Base-by-base conservation (phyloP, 2,329 filamentous ascomycete species). In the Trichoderma sp. region DNA sequence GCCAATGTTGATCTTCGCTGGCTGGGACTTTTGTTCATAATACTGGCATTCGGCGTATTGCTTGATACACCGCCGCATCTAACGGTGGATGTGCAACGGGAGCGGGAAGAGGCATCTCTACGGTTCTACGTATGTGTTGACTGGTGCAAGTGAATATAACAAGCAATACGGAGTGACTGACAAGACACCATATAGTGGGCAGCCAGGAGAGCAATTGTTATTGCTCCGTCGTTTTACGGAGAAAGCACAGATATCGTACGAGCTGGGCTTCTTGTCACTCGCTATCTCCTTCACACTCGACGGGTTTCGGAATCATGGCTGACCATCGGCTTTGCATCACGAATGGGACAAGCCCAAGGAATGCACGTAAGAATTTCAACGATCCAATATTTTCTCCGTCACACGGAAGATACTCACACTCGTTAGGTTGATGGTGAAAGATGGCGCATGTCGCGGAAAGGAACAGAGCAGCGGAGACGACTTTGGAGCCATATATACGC, bases 161-260 rank as follows among this genome's bases (percentile, higher is more conserved):
- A 3, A 22, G 6, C n/a, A n/a, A n/a, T 8, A 42, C 17, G 25
- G 9, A 25, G 2, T 13, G 2, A 1, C 45, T 63, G 10, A 64
- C 34, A 42, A 12, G 50, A 2, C 3, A 9, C 12, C 13, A 0
- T 15, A 7, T 9, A 64, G 61, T 64, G 50, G 61, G 61, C 61
- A 5, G 50, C 61, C 2, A 48, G 50, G 39, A 64, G 61, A 56
- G 61, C 52, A 22, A 64, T 56, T 19, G 61, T 64, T n/a, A 64
- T 64, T 34, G 61, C 61, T 27, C 61, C 50, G 9, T 64, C 61
- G 6, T 64, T 56, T 15, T 64, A 56, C 7, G 61, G 50, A 48
- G 61, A 64, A 29, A 56, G 61, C 27, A 64, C 61, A 34, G 61
- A 64, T 12, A 56, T 64, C 48, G 61, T 64, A 27, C 61, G 61